Evolutionary conservation across 208 protist species (phyloP).

Genomic region (Vickermania spadyakhi): DNA sequence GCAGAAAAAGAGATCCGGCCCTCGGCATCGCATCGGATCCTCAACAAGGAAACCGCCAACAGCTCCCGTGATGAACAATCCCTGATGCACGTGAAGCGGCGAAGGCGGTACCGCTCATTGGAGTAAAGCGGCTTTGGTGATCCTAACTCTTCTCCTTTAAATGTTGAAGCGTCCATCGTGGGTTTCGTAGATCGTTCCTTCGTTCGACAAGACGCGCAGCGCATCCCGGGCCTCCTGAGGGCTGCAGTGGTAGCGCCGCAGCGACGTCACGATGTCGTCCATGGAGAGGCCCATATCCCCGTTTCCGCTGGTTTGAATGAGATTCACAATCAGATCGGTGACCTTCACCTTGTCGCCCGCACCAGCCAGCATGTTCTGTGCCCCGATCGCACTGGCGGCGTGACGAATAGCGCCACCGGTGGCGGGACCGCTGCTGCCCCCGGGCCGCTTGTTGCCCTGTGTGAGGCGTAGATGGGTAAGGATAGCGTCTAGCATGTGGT

Average conservation of each 20-base stretch:
- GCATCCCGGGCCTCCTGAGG: conserved; percentile 54
- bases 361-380: conserved; percentile 65
- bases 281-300: conserved; percentile 58
- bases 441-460: conserved; percentile 37
- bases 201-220: conserved; percentile 50
- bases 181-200: conserved; percentile 80
- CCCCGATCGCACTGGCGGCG: conserved; percentile 37
- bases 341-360: conserved; percentile 55
- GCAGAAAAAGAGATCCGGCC: too few species aligned
- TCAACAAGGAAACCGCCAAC: too few species aligned
- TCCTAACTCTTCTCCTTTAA: too few species aligned
- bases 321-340: conserved; percentile 63
- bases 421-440: not conserved
- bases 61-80: too few species aligned
- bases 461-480: conserved; percentile 83
- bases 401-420: conserved; percentile 35
- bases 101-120: too few species aligned
- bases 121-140: too few species aligned
- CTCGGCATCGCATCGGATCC: too few species aligned
- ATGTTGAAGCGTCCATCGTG: conserved; percentile 81
- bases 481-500: conserved; percentile 81
- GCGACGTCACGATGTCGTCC: conserved; percentile 61
- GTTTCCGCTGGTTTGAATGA: conserved; percentile 49
- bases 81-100: too few species aligned
- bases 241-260: conserved; percentile 60